Conservation (phyloP, 2,329 filamentous ascomycete species). For the Thermoascus crustaceus region DNA sequence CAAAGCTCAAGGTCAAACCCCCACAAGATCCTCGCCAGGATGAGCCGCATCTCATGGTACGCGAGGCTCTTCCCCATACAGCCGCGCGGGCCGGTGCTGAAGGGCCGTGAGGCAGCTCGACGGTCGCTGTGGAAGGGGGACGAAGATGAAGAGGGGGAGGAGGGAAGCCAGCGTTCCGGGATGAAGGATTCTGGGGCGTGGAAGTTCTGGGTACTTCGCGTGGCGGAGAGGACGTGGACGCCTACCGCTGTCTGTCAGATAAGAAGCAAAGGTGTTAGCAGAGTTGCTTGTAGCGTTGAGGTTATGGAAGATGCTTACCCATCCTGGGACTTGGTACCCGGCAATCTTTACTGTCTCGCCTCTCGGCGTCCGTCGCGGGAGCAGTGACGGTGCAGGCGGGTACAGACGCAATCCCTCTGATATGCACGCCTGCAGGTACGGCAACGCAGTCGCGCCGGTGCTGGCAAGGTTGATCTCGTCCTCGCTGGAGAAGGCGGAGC, state of each 20-base stretch:
- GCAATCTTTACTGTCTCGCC: conserved; percentile 10
- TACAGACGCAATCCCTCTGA: conserved; percentile 41
- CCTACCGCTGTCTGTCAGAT: conserved; percentile 34
- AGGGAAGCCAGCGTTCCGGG: conserved; percentile 34
- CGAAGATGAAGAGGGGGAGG: background rate
- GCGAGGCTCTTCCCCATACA: conserved; percentile 4
- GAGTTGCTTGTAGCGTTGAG: too few relatives aligned
- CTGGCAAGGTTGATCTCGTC: conserved; percentile 28
- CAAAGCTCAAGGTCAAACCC: background rate
- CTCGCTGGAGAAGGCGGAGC: conserved; percentile 20
- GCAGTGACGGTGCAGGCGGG: conserved; percentile 27
- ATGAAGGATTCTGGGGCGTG: conserved; percentile 9
- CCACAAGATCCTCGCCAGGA: background rate
- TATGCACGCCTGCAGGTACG: conserved; percentile 44
- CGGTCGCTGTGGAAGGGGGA: conserved; percentile 1
- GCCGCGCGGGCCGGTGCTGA: background rate
- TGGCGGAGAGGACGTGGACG: conserved; percentile 27
- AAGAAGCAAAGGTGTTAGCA: too few relatives aligned
- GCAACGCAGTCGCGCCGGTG: conserved; percentile 17
- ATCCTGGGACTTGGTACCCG: conserved; percentile 11
- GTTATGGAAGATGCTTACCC: too few relatives aligned
- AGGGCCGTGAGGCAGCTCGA: background rate
- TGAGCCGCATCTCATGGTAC: conserved; percentile 1
- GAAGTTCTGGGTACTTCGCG: conserved; percentile 14
- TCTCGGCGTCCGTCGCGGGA: conserved; percentile 4